Evolutionary conservation across 2,329 filamentous ascomycete species (phyloP).

Genomic region (Clonostachys solani): DNA sequence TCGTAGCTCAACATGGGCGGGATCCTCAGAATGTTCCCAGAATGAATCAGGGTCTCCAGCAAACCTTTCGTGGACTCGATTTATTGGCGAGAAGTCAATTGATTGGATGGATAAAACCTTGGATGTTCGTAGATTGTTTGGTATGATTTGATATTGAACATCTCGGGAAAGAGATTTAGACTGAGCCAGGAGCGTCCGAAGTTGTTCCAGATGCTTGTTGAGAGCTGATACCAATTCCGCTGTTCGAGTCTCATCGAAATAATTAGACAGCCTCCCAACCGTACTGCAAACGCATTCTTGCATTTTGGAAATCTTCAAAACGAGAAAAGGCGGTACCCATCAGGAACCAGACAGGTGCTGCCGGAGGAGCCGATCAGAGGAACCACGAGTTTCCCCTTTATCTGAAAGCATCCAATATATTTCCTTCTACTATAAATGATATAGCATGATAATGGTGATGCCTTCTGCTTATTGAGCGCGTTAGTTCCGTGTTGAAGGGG

Average conservation of each 20-base stretch:
- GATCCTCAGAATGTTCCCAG: slow-evolving; percentile 10
- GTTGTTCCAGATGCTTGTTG: slow-evolving; percentile 16
- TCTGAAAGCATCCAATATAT: no score
- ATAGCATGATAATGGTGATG: no score
- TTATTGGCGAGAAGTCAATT: slow-evolving; percentile 6
- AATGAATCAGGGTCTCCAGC: slow-evolving; percentile 11
- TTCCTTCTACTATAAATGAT: no score
- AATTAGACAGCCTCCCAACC: slow-evolving; percentile 11
- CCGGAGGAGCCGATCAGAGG: no score
- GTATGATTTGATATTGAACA: slow-evolving; percentile 19
- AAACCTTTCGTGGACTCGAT: slow-evolving; percentile 7
- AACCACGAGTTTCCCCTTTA: no score
- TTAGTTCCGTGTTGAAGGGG: no score
- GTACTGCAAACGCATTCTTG: slow-evolving; percentile 11
- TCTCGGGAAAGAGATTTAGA: slow-evolving; percentile 19
- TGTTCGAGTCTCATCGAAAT: slow-evolving; percentile 12
- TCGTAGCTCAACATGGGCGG: slow-evolving; percentile 14
- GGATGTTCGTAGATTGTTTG: slow-evolving; percentile 20
- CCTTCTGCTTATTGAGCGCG: no score
- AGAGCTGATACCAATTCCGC: slow-evolving; percentile 11
- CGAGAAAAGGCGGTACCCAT: no score
- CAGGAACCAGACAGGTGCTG: no score
- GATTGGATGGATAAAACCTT: slow-evolving; percentile 17
- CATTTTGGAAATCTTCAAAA: background rate
- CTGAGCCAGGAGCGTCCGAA: slow-evolving; percentile 16